Evolutionary conservation across 2,329 filamentous ascomycete genomes (phyloP).

Genomic region (Xylaria hypoxylon): DNA sequence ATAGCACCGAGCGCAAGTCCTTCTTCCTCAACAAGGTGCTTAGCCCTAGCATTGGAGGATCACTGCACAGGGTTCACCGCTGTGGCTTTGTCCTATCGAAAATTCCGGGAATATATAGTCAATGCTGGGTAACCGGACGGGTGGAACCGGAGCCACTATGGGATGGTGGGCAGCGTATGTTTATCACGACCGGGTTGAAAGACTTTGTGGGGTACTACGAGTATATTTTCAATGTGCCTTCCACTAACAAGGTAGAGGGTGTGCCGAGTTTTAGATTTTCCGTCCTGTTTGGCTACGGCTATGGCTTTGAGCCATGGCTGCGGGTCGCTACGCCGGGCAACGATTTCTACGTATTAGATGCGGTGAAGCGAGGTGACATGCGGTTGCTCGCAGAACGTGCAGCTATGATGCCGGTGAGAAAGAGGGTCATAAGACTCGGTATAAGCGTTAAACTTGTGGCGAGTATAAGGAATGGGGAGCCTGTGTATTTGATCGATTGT

Average conservation of each 20-base stretch:
- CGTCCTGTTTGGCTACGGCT: background rate
- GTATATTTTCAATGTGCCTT: too few species aligned
- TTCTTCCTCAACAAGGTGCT: background rate
- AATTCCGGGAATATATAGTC: background rate
- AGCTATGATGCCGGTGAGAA: background rate
- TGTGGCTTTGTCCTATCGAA: background rate
- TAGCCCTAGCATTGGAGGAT: background rate
- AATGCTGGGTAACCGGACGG: background rate
- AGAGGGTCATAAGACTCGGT: background rate
- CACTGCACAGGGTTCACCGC: background rate
- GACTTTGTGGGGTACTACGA: background rate
- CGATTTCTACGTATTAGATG: background rate
- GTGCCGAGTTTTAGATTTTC: too few species aligned
- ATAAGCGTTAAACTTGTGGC: background rate
- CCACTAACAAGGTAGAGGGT: too few species aligned
- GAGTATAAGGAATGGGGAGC: background rate
- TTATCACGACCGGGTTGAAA: background rate
- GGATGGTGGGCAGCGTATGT: background rate
- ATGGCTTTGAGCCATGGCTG: background rate
- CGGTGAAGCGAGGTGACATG: background rate
- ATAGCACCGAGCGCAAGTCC: background rate
- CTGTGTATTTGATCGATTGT: background rate
- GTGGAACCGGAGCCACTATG: background rate
- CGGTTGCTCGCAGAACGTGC: background rate
- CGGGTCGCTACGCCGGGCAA: background rate